phyloP scores from a whole-genome alignment of 106 monocot species.

The Dendrobium nobile region DNA sequence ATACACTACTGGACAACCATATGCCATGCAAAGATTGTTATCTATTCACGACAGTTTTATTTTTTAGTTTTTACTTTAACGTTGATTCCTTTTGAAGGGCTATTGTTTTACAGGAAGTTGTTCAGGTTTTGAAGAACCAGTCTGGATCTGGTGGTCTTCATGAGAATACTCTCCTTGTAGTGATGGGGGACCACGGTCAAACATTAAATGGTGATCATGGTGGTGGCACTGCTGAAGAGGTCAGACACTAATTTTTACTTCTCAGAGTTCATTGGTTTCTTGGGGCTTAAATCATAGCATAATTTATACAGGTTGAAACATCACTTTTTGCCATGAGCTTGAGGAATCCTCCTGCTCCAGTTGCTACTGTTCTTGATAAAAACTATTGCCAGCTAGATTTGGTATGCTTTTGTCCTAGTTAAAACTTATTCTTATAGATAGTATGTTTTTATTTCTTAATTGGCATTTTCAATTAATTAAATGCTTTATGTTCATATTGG shows the following conservation, averaged over 20 bases:
- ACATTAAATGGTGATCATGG: slow-evolving; percentile 98
- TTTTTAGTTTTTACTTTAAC: neutral
- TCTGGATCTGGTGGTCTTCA: slow-evolving; percentile 77
- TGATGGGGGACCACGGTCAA: slow-evolving; percentile 99
- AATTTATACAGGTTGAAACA: slow-evolving; percentile 73
- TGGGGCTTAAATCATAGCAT: slow-evolving; percentile 7
- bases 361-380: slow-evolving; percentile 48
- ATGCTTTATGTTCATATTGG: neutral
- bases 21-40: neutral
- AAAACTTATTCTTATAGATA: neutral
- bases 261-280: slow-evolving; percentile 8
- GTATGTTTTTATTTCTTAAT: neutral
- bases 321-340: slow-evolving; percentile 85
- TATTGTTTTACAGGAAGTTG: slow-evolving; percentile 48
- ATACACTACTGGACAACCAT: neutral
- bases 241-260: slow-evolving; percentile 8
- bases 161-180: slow-evolving; percentile 81
- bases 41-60: neutral
- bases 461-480: neutral
- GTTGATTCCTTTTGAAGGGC: neutral
- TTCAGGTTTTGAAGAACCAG: slow-evolving; percentile 54
- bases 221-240: slow-evolving; percentile 96
- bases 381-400: slow-evolving; percentile 39
- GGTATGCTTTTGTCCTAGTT: slow-evolving; percentile 28
- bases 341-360: slow-evolving; percentile 36